phyloP scores from a whole-genome alignment of 352 stramenopile species.

The Phytophthora capsici region DNA sequence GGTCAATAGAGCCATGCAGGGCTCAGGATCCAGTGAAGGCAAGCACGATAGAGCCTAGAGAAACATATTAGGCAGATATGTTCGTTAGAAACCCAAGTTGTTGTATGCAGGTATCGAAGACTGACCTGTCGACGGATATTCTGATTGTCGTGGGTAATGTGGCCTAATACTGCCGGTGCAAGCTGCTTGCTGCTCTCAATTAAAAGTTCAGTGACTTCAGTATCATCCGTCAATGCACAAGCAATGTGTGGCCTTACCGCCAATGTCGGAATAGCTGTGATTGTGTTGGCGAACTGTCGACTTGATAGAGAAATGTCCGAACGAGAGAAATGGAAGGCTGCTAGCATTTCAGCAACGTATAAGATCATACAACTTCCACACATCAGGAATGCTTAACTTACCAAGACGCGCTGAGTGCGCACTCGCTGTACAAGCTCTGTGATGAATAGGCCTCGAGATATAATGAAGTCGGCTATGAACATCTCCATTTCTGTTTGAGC shows the following conservation, averaged over 20 bases:
- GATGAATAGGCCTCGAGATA: slow-evolving; percentile 34
- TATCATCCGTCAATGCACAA: neutral
- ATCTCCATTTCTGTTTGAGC: slow-evolving; percentile 33
- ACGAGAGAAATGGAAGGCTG: slow-evolving; percentile 35
- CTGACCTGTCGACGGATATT: slow-evolving; percentile 27
- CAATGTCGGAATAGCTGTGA: slow-evolving; percentile 29
- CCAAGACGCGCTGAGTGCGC: slow-evolving; percentile 9
- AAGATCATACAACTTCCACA: too few species aligned
- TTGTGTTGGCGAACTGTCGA: slow-evolving; percentile 21
- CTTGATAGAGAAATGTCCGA: slow-evolving; percentile 40
- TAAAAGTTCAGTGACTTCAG: slow-evolving; percentile 6
- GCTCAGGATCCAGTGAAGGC: slow-evolving; percentile 28
- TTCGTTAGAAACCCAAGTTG: neutral
- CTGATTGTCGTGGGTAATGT: slow-evolving; percentile 27
- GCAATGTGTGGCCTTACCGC: slow-evolving; percentile 26
- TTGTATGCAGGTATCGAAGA: neutral
- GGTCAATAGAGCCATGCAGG: slow-evolving; percentile 27
- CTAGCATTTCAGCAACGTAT: neutral
- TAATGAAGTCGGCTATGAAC: slow-evolving; percentile 43
- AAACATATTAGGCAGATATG: neutral
- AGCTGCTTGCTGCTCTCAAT: slow-evolving; percentile 33
- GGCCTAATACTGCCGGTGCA: slow-evolving; percentile 19
- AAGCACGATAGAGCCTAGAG: slow-evolving; percentile 40
- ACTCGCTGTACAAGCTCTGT: slow-evolving; percentile 22
- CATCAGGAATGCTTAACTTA: slow-evolving; percentile 10